A percentile compares a stretch with the other conserved stretches of the same genome.
phyloP scores from a whole-genome alignment of 225 moss, liverwort and hornwort species.

The Sphagnum tenellum region DNA sequence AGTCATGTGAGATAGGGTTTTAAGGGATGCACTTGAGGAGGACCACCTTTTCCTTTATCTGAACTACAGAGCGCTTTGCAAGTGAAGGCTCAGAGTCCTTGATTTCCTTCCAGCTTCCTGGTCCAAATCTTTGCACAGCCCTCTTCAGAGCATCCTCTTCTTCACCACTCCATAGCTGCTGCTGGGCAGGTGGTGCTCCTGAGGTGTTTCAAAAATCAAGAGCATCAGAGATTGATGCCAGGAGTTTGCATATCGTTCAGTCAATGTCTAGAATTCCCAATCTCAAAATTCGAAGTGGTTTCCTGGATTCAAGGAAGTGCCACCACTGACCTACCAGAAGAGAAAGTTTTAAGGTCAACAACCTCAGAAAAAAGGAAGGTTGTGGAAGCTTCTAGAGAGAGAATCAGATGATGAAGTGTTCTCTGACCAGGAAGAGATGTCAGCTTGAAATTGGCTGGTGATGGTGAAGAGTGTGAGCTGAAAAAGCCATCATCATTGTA shows the following conservation, averaged over 20 bases:
- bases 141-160: constrained; percentile 50
- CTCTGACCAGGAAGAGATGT: constrained; percentile 28
- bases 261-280: too few species aligned
- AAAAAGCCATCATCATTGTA: constrained; percentile 17
- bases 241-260: too few species aligned
- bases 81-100: constrained; percentile 42
- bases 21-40: too few species aligned
- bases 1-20: too few species aligned
- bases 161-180: constrained; percentile 41
- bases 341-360: too few species aligned
- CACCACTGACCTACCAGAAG: too few species aligned
- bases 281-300: too few species aligned
- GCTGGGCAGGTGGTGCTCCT: constrained; percentile 2
- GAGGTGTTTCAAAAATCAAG: constrained; percentile 1
- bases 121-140: constrained; percentile 40
- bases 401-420: neutral
- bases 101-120: constrained; percentile 62
- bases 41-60: constrained; percentile 46
- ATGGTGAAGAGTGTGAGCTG: constrained; percentile 20
- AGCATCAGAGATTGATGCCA: neutral
- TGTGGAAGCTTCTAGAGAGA: too few species aligned
- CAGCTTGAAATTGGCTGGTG: constrained; percentile 17
- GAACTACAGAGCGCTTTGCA: constrained; percentile 27
- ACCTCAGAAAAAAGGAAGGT: too few species aligned
- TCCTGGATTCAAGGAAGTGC: too few species aligned